Evolutionary conservation across 805 yeast genomes (phyloP).

Genomic region (Yamadazyma paraphyllophila): DNA sequence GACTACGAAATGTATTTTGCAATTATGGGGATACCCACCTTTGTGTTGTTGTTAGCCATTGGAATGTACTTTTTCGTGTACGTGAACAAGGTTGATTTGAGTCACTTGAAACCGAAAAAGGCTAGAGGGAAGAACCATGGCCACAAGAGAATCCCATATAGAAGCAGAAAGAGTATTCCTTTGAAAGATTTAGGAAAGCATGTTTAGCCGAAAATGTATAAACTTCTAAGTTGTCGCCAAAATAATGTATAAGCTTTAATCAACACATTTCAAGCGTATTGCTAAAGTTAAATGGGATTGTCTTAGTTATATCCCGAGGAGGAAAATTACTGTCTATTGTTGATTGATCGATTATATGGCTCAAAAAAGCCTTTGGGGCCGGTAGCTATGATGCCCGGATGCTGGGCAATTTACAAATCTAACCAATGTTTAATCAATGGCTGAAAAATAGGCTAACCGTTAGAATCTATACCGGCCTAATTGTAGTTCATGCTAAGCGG

Average conservation of each 20-base stretch:
- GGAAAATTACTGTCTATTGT: too few species aligned
- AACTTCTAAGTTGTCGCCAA: background rate
- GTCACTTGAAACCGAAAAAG: slow-evolving; percentile 30
- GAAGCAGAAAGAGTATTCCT: slow-evolving; percentile 17
- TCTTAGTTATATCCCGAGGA: too few species aligned
- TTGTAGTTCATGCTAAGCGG: too few species aligned
- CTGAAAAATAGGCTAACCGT: too few species aligned
- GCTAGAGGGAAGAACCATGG: slow-evolving; percentile 26
- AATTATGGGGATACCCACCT: slow-evolving; percentile 66
- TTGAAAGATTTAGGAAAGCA: slow-evolving; percentile 6
- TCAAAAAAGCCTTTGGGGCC: too few species aligned
- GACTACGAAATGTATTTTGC: slow-evolving; percentile 59
- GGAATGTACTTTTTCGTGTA: slow-evolving; percentile 64
- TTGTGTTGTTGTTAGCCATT: slow-evolving; percentile 57
- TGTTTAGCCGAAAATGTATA: background rate
- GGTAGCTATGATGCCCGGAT: too few species aligned
- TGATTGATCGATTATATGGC: too few species aligned
- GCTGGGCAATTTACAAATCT: too few species aligned
- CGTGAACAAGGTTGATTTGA: slow-evolving; percentile 50
- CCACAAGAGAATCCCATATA: slow-evolving; percentile 30
- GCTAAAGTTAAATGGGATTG: background rate
- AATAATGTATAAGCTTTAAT: too few species aligned
- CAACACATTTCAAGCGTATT: background rate
- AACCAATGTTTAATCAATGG: too few species aligned
- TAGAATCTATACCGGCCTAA: too few species aligned